Base-by-base conservation (phyloP, 140 eudicot species). In the Ambrosia hybrid region DNA sequence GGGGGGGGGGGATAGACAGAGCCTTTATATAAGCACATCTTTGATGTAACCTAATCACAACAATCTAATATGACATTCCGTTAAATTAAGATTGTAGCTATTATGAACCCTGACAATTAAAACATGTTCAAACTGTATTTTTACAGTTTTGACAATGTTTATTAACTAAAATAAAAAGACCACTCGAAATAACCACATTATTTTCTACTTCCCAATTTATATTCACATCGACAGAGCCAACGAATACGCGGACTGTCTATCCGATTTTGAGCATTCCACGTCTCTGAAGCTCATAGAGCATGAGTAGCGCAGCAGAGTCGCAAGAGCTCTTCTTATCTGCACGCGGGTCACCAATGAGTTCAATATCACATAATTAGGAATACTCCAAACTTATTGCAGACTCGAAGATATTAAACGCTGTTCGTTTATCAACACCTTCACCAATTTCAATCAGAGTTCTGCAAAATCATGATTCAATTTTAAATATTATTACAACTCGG, bases 291-390 rank as follows among this genome's bases (percentile, higher is more conserved):
- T 89, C 84, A 59, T 76, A 57, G 26, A 92, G 84, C 96, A 89
- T 82, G 65, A 15, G 68, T 9, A 91, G 57, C 5, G 96, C 92
- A 37, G 99, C 97, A 11, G 97, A 86, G 59, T 95, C 99, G 3
- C 17, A 84, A 14, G 96, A 88, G 41, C 85, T 83, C 79, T 91
- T 95, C 85, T 91, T 91, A 79, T 95, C 99, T 4, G 96, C 89
- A 33, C 85, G 78, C 14, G 80, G 84, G 37, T 91, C 87, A 10
- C 99, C 96, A 1, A 43, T 74, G 38, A 81, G 76, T 70, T 85
- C 86, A 0, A 95, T 11, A 37, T 59, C 76, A 21, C 92, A 49
- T 53, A 76, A 53, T 71, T 71, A 1, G 96, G 99, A 83, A 91
- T 82, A 17, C 75, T 80, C n/a, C 79, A 95, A 73, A 15, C 73